Evolutionary conservation across 768 basidiomycete species (phyloP).

Genomic region (Boletus vermiculosoides): DNA sequence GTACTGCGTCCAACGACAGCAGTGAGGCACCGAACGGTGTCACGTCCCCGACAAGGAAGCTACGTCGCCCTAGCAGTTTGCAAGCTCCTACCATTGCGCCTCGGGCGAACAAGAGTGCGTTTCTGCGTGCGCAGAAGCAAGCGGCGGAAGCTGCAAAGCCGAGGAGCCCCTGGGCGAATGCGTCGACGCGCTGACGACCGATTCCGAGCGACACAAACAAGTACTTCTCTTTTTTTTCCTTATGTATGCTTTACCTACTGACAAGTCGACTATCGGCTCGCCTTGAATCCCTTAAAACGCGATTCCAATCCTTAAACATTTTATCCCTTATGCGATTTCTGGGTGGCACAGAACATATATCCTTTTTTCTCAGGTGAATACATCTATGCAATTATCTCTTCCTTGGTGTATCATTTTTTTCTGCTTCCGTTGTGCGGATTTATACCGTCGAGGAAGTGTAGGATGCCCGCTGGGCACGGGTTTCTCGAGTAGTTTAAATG

Average conservation of each 20-base stretch:
- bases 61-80: conserved; percentile 56
- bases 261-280: conserved; percentile 2
- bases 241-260: conserved; percentile 23
- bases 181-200: conserved; percentile 23
- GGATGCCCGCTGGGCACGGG: conserved; percentile 18
- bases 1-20: conserved; percentile 24
- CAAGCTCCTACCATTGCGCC: conserved; percentile 63
- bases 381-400: conserved; percentile 15
- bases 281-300: conserved; percentile 14
- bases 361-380: conserved; percentile 3
- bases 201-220: neutral
- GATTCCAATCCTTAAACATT: conserved; percentile 16
- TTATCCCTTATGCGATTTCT: conserved; percentile 18
- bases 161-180: conserved; percentile 34
- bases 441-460: conserved; percentile 5
- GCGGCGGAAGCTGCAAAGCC: conserved; percentile 35
- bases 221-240: neutral
- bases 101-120: conserved; percentile 71
- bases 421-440: conserved; percentile 9
- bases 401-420: conserved; percentile 1
- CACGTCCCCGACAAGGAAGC: conserved; percentile 28
- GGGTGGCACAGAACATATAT: conserved; percentile 12
- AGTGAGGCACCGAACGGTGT: conserved; percentile 19
- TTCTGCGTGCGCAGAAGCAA: conserved; percentile 67
- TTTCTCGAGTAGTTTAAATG: conserved; percentile 1